Percentiles rank a stretch among this genome's conserved stretches.
phyloP scores from a whole-genome alignment of 176 grass and related monocot genomes.

The Aegilops umbellulata region DNA sequence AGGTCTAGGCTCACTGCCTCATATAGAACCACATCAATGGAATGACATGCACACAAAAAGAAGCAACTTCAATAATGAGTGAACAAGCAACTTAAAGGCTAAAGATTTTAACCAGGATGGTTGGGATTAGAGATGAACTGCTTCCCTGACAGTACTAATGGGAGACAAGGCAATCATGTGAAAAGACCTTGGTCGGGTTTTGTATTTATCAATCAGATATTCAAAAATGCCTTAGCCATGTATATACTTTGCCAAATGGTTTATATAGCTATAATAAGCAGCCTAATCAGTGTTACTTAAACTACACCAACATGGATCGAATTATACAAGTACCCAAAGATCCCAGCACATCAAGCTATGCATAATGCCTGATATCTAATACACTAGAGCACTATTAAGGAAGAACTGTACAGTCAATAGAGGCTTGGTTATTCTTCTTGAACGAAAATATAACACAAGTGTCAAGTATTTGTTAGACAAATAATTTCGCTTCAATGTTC shows the following conservation, averaged over 20 bases:
- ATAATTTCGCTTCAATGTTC: not conserved
- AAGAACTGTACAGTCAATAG: not conserved
- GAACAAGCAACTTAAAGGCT: not conserved
- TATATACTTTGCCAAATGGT: not conserved
- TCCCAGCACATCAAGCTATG: not conserved
- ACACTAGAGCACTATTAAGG: not conserved
- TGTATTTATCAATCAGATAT: not conserved
- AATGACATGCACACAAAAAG: not conserved
- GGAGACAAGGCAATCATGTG: not conserved
- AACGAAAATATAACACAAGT: constrained; percentile 4
- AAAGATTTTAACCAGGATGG: constrained; percentile 9
- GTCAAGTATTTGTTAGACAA: not conserved
- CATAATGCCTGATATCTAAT: constrained; percentile 1
- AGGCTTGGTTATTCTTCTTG: not conserved
- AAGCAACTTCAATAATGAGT: constrained; percentile 4
- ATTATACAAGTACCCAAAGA: not conserved
- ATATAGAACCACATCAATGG: constrained; percentile 14
- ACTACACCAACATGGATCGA: not conserved
- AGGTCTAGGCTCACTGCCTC: too few relatives aligned
- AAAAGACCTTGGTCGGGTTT: not conserved
- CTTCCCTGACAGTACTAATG: not conserved
- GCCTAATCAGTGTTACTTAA: not conserved
- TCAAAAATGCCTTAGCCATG: not conserved
- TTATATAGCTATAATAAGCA: not conserved
- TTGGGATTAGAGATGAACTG: not conserved